Evolutionary conservation across 2,329 filamentous ascomycete genomes (phyloP).

Genomic region (Apiospora koreana): DNA sequence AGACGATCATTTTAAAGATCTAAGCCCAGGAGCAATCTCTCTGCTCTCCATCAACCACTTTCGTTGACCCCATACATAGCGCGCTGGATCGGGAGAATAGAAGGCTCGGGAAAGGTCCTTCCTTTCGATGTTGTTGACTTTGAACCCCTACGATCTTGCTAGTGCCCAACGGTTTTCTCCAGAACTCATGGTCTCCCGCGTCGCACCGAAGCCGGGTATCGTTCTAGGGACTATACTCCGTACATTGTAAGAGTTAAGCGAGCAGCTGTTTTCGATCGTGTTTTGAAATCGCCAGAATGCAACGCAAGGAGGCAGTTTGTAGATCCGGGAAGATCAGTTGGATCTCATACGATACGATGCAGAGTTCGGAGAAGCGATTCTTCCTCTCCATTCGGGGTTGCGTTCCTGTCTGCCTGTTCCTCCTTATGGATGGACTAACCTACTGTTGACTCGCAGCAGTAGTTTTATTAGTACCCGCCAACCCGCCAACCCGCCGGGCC

Average conservation of each 20-base stretch:
- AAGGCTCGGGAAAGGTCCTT: no score
- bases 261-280: neutral
- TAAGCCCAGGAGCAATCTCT: neutral
- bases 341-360: neutral
- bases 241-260: neutral
- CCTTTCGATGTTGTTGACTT: neutral
- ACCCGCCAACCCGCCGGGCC: no score
- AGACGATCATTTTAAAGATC: neutral
- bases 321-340: neutral
- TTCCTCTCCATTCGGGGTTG: neutral
- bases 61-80: neutral
- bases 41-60: neutral
- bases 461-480: no score
- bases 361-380: neutral
- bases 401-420: neutral
- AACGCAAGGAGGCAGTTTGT: neutral
- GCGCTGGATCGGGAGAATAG: no score
- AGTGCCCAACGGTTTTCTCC: neutral
- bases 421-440: no score
- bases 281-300: neutral
- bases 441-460: no score
- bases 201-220: neutral
- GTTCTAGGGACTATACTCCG: no score
- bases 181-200: neutral
- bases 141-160: neutral